These are phyloP conservation scores for Boletus tylopilopsis DNA, from an alignment of 768 basidiomycete genomes.

Conservation along the genomic window DNA sequence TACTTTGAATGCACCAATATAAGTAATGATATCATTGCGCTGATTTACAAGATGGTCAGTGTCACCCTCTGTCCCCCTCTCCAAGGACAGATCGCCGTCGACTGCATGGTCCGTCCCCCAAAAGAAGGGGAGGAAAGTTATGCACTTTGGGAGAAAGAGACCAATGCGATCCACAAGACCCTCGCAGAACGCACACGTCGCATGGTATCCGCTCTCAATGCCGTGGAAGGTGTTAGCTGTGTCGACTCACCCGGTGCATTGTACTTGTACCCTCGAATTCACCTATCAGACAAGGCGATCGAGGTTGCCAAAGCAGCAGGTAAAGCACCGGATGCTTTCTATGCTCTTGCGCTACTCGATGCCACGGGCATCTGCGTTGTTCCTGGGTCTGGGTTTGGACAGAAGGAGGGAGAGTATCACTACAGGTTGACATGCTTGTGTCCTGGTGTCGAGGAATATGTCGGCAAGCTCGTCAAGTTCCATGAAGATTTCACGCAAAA, in stretches of 20 bases:
- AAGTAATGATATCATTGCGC: conserved; percentile 66
- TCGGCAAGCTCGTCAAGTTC: conserved; percentile 76
- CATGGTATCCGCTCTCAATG: conserved; percentile 80
- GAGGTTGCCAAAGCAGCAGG: conserved; percentile 67
- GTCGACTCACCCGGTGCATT: conserved; percentile 88
- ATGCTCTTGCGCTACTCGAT: conserved; percentile 80
- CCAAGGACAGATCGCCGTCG: conserved; percentile 90
- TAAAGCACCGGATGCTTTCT: conserved; percentile 86
- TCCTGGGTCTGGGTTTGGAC: conserved; percentile 92
- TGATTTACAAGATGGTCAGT: conserved; percentile 95
- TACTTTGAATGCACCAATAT: conserved; percentile 94
- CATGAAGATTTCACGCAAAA: conserved; percentile 56
- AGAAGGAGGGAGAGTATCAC: conserved; percentile 86
- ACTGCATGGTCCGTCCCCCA: conserved; percentile 91
- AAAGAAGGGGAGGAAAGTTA: conserved; percentile 72
- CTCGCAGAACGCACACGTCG: conserved; percentile 64
- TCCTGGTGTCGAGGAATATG: conserved; percentile 91
- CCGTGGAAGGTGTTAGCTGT: conserved; percentile 84
- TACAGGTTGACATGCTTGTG: conserved; percentile 92
- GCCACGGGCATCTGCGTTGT: conserved; percentile 92
- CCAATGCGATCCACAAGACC: conserved; percentile 70
- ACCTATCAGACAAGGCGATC: conserved; percentile 67
- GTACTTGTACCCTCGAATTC: conserved; percentile 87
- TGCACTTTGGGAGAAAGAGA: conserved; percentile 78
- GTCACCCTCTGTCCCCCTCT: conserved; percentile 89